These are phyloP conservation scores for Nakaseomyces glabratus DNA, from an alignment of 1,139 yeast genomes.

Conservation along the genomic window DNA sequence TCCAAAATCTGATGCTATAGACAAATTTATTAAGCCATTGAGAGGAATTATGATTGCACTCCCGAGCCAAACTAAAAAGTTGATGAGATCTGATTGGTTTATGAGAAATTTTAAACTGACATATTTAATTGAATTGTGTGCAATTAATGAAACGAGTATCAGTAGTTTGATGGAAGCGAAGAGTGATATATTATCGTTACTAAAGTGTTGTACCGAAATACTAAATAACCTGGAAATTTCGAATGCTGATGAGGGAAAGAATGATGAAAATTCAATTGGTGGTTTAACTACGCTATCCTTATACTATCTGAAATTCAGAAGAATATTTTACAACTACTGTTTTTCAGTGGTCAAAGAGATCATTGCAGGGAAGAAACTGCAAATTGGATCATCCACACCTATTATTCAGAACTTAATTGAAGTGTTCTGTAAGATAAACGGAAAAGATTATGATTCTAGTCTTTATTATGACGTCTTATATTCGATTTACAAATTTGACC, in stretches of 20 bases:
- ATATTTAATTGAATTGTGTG: conserved; percentile 27
- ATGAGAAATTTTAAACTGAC: conserved; percentile 23
- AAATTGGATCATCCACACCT: not conserved
- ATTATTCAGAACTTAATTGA: not conserved
- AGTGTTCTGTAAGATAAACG: conserved; percentile 14
- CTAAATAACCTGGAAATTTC: conserved; percentile 6
- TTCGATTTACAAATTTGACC: conserved; percentile 13
- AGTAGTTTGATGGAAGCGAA: conserved; percentile 12
- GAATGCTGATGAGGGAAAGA: not conserved
- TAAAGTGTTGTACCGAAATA: conserved; percentile 11
- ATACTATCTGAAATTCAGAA: conserved; percentile 27
- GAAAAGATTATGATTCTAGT: conserved; percentile 24
- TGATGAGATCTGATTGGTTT: conserved; percentile 23
- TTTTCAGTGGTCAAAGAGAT: conserved; percentile 14
- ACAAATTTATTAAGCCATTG: conserved; percentile 5
- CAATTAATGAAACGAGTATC: conserved; percentile 26
- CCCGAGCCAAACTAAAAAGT: conserved; percentile 28
- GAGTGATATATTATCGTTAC: conserved; percentile 8
- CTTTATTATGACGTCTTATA: conserved; percentile 20
- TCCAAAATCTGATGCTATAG: conserved; percentile 5
- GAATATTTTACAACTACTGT: conserved; percentile 22
- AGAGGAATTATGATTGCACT: conserved; percentile 21
- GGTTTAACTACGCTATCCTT: conserved; percentile 16
- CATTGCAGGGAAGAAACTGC: not conserved
- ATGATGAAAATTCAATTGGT: conserved; percentile 2